Base-by-base conservation (phyloP, 257 asterid genomes). In the Rhazya stricta region DNA sequence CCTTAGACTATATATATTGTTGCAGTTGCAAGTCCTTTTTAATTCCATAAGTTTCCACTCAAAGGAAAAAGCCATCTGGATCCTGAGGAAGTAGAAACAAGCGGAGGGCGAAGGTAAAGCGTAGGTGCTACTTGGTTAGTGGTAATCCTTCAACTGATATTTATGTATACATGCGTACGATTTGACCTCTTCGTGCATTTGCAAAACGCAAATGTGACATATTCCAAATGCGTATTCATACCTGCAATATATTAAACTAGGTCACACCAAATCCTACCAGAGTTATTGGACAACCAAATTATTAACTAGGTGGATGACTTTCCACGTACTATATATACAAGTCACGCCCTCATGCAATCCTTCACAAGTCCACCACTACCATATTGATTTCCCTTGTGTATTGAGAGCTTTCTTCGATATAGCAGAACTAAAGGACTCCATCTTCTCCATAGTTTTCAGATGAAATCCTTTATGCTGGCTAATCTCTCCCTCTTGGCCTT, bases 321-420 rank as follows among this genome's bases (percentile, higher is more conserved):
- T 77, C 77, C 79, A 73, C 75, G 29, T 72, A 76, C 85, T 86
- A 85, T 88, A 88, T 48, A 86, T 72, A 67, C 66, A n/a, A 51
- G 36, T 56, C 82, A 45, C 48, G 62, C 70, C 51, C 62, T 10
- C 82, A 82, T 82, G 82, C 88, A 79, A 74, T 78, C 78, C 74
- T 54, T 80, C 81, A 42, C 79, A 76, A 67, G 54, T 41, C 50
- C 71, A 69, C 58, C 43, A 34, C 74, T 53, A 51, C 46, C 79
- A 61, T 39, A 15, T 36, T 53, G n/a, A n/a, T n/a, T 16, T 25
- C 58, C 23, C 23, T 42, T 3, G 0, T 48, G 11, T 50, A 13
- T 67, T 57, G n/a, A 57, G n/a, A 42, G 34, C 41, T 36, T 18
- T 67, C 29, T 27, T 39, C 65, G 11, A 50, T 30, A 12, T 48